Base-by-base conservation (phyloP, 345 rosid species). In the Rhodamnia rubescens region DNA sequence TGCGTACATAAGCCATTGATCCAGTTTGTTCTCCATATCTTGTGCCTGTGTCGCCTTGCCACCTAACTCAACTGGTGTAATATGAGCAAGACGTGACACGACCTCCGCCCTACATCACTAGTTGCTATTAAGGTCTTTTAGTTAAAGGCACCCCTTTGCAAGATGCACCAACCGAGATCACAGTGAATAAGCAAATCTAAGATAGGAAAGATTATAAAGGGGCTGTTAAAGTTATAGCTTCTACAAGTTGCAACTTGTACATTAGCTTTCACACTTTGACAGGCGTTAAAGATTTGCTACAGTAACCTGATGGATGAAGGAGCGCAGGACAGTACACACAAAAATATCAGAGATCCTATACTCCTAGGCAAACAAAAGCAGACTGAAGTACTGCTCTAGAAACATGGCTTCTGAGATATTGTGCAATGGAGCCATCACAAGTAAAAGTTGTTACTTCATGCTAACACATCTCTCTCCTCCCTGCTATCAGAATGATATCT, bases 1-100 rank as follows among this genome's bases (percentile, higher is more conserved):
- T 74, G 99, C 95, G 88, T 97, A 97, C 91, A 97, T 90, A 85
- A 96, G 97, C 99, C 99, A 96, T 89, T 97, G 99, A 88, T 97
- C 99, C 89, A 94, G 93, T 90, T 96, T 96, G 90, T 91, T 95
- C 88, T 97, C 99, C 83, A 92, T 90, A 91, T 97, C 99, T 90
- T 92, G 98, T 83, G 98, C 90, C 88, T 94, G 96, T 90, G 89
- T 93, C 86, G 98, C 96, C 92, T 93, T 97, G 89, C 97, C 99
- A 78, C 99, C 99, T 83, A 97, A 88, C 89, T 97, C 99, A 89
- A 88, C 89, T 74, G 99, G 99, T 81, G 99, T 97, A 53, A 97
- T 93, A 91, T 94, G 93, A 80, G 93, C 95, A 85, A 97, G 98
- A 82, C 98, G 98, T 80, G 90, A 93, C 88, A 92, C 90, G 87